Base-by-base conservation (phyloP, 2,329 filamentous ascomycete species). In the Trichoderma endophyticum region DNA sequence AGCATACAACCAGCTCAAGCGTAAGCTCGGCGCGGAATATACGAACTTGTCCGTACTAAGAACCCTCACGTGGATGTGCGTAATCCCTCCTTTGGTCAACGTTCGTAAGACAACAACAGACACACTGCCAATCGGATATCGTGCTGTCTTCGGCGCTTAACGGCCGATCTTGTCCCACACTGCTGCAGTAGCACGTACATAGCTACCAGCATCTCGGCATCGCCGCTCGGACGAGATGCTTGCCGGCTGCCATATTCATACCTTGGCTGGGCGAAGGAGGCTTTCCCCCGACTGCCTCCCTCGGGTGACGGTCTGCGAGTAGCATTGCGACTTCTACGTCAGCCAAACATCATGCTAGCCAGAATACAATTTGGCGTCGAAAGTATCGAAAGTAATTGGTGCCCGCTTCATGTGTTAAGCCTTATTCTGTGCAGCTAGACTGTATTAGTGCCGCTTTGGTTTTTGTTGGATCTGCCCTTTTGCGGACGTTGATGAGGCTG, bases 341-440 rank as follows among this genome's bases (percentile, higher is more conserved):
- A 70, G 67, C 67, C 48, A 54, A 62, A 36, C 67, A 70, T 70
- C 67, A 70, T 43, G 30, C 14, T 54, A 21, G 66, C n/a, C 34
- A 26, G 54, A 51, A 15, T 24, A n/a, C 11, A 24, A 5, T 51
- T 54, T n/a, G 30, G 57, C 39, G 39, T 57, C 60, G 36, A 70
- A 36, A 70, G 56, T 54, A 36, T 57, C 60, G 28, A 39, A 36
- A 70, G 56, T 54, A 36, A 70, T 70, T 70, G 57, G 57, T 70
- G 67, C 67, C 67, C 67, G 67, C 67, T 54, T 34, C 57, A 7
- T 26, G 56, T 14, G 48, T 34, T 36, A 48, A 62, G 67, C 36
- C 30, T 15, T 70, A 54, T 62, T 67, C 39, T 59, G 57, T 24
- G 48, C 9, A 28, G 67, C 67, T 62, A 57, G 15, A 26, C 48